A percentile compares a stretch with the other conserved stretches of the same genome.
phyloP scores from a whole-genome alignment of 2,329 filamentous ascomycete genomes.

The Fusarium sp. region DNA sequence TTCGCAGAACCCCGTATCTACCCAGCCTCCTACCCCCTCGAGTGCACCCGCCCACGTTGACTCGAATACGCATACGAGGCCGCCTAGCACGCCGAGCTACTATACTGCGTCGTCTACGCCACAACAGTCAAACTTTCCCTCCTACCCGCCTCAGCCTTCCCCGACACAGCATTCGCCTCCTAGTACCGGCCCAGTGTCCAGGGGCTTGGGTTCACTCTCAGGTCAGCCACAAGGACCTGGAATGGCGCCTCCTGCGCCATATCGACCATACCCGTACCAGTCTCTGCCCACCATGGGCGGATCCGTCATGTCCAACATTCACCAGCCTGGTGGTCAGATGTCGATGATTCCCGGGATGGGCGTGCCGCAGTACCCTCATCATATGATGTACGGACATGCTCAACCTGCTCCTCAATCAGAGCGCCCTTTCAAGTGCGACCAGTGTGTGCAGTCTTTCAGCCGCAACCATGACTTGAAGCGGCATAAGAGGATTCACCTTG shows the following conservation, averaged over 20 bases:
- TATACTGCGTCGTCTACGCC: slow-evolving; percentile 66
- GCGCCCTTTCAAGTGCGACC: slow-evolving; percentile 93
- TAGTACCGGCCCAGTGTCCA: slow-evolving; percentile 52
- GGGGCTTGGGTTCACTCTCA: slow-evolving; percentile 52
- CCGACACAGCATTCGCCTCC: slow-evolving; percentile 61
- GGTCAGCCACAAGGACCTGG: slow-evolving; percentile 39
- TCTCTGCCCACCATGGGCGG: slow-evolving; percentile 73
- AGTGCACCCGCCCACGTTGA: slow-evolving; percentile 69
- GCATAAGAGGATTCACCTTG: slow-evolving; percentile 94
- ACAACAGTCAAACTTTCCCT: slow-evolving; percentile 59
- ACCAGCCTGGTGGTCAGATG: slow-evolving; percentile 79
- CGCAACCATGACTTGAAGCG: slow-evolving; percentile 96
- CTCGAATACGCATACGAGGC: slow-evolving; percentile 62
- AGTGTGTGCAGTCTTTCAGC: slow-evolving; percentile 94
- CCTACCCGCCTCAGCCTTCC: slow-evolving; percentile 54
- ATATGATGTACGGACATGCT: slow-evolving; percentile 70
- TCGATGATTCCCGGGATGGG: slow-evolving; percentile 73
- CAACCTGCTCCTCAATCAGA: slow-evolving; percentile 71
- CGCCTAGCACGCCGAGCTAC: slow-evolving; percentile 70
- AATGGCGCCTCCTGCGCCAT: slow-evolving; percentile 64
- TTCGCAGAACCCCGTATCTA: slow-evolving; percentile 43
- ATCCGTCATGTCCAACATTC: slow-evolving; percentile 82
- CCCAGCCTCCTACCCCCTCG: slow-evolving; percentile 63
- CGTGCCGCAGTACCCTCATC: slow-evolving; percentile 66
- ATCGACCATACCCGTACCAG: slow-evolving; percentile 59